Evolutionary conservation across 2,329 filamentous ascomycete species (phyloP).

Genomic region (Talaromyces sp.): DNA sequence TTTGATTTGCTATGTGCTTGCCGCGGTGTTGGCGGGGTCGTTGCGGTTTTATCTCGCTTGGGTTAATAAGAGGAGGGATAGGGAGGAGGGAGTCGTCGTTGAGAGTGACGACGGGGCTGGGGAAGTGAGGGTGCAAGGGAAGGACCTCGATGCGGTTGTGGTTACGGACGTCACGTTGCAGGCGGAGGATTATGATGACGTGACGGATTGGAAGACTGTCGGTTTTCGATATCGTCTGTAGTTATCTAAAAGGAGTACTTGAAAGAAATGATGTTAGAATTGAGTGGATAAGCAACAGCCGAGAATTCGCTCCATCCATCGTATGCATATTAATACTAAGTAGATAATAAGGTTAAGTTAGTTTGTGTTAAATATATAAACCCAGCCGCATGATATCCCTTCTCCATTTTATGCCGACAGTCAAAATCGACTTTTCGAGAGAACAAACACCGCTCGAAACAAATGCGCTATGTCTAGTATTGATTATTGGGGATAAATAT

Average conservation of each 20-base stretch:
- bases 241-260: neutral
- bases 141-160: slow-evolving; percentile 39
- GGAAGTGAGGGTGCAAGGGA: slow-evolving; percentile 31
- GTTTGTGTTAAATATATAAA: neutral
- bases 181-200: slow-evolving; percentile 53
- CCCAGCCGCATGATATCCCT: neutral
- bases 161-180: slow-evolving; percentile 39
- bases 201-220: slow-evolving; percentile 57
- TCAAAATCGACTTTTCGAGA: neutral
- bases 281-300: neutral
- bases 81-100: slow-evolving; percentile 30
- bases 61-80: slow-evolving; percentile 53
- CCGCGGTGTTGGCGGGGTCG: slow-evolving; percentile 48
- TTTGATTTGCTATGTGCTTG: slow-evolving; percentile 54
- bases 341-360: neutral
- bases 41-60: slow-evolving; percentile 54
- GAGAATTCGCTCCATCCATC: neutral
- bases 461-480: slow-evolving; percentile 8
- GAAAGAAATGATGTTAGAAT: neutral
- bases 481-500: slow-evolving; percentile 7
- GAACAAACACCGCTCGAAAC: neutral
- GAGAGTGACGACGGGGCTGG: slow-evolving; percentile 22
- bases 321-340: neutral
- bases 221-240: slow-evolving; percentile 58
- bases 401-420: neutral